Evolutionary conservation across 2,329 filamentous ascomycete genomes (phyloP).

Genomic region (Tolypocladium sp.): DNA sequence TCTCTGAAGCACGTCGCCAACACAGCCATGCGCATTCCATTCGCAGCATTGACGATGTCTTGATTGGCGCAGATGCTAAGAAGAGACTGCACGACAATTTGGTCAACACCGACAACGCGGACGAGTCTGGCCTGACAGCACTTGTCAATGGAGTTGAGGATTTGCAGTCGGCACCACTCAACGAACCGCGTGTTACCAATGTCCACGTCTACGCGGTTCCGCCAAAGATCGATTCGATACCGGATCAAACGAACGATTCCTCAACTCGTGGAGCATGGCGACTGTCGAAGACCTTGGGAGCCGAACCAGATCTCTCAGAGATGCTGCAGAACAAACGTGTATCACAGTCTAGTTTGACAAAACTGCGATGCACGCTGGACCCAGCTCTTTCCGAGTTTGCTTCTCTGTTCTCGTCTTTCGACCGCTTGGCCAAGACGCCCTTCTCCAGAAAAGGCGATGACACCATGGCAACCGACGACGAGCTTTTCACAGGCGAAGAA

Average conservation of each 20-base stretch:
- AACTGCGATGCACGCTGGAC: conserved; percentile 9
- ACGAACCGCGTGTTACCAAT: background rate
- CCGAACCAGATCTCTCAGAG: background rate
- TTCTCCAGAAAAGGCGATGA: conserved; percentile 10
- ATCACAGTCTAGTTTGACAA: conserved; percentile 6
- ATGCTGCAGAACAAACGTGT: conserved; percentile 1
- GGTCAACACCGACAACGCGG: background rate
- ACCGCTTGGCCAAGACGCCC: conserved; percentile 14
- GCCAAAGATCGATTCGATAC: background rate
- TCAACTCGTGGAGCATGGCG: background rate
- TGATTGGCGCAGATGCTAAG: background rate
- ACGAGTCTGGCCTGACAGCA: background rate
- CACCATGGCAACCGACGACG: background rate
- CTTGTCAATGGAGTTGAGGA: background rate
- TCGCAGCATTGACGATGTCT: background rate
- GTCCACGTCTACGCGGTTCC: background rate
- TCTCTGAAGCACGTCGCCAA: background rate
- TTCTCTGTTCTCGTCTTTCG: conserved; percentile 18
- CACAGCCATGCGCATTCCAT: background rate
- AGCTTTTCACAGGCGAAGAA: background rate
- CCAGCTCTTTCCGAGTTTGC: conserved; percentile 16
- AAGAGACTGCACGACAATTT: background rate
- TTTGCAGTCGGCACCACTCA: background rate
- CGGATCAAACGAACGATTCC: background rate
- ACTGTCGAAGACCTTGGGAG: conserved; percentile 3